Evolutionary conservation across 495 filamentous ascomycete species (phyloP), one percentile per base, ranked within the genome.

Genomic region (Trichoderma orchidacearum): DNA sequence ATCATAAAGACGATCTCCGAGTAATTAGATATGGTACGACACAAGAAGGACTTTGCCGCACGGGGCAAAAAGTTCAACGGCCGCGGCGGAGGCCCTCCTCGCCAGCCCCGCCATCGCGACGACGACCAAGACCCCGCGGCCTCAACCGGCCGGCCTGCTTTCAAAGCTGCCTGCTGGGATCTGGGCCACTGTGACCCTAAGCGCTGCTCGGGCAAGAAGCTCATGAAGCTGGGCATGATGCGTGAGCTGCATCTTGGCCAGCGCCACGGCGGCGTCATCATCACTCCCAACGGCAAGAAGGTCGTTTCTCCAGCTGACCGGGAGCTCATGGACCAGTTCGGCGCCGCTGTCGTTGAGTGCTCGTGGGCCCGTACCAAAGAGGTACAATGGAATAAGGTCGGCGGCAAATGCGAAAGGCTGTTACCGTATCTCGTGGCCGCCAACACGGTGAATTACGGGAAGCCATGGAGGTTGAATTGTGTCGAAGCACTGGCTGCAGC

Each of bases 81-180:
- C n/a, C 81, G 83, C 69, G 74, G 72, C 66, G 64, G 66, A 5
- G 65, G 64, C 67, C 75, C 65, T 28, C 71, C 74, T 60, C 66
- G 73, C 58, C 60, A 63, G 53, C 54, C 58, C 34, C 63, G 35
- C 60, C 51, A 62, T 70, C 68, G 57, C 30, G 38, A 58, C 27
- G 53, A 28, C 34, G 48, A 48, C 38, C 29, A 30, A 18, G 30
- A 9, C 35, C 5, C 55, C 21, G 27, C 34, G 17, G 50, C 21
- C 28, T 58, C 61, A 31, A 62, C 71, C 54, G 64, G 72, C 34
- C 73, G 74, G 57, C 85, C 88, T 30, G 66, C 81, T 13, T 95
- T 87, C 79, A 90, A 87, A 74, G 94, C 93, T 48, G 93, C 92
- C 32, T 96, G 92, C 66, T 98, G 93, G 93, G 93, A 98, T 68